Evolutionary conservation across 1,284 basidiomycete genomes (phyloP).

Genomic region (Rugosomyces carneus): DNA sequence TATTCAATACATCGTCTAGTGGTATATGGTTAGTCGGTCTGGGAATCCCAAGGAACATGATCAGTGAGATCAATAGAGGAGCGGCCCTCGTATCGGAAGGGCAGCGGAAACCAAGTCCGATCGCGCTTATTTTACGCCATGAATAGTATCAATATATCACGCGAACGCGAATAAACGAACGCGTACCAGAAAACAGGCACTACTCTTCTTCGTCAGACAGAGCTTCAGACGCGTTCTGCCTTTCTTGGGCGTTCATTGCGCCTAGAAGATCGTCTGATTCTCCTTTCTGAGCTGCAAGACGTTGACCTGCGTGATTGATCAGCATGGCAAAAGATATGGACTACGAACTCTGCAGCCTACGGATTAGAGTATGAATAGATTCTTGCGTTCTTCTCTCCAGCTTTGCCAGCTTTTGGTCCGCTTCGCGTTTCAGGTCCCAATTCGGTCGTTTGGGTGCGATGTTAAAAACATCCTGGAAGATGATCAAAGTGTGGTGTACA

Average conservation of each 20-base stretch:
- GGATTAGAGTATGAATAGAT: constrained; percentile 87
- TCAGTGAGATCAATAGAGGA: neutral
- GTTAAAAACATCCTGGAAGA: constrained; percentile 81
- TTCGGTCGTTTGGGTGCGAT: constrained; percentile 95
- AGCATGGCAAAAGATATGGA: no score
- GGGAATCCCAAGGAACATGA: neutral
- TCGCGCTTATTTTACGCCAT: neutral
- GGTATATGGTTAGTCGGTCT: neutral
- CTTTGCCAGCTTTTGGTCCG: constrained; percentile 84
- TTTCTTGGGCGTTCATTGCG: constrained; percentile 71
- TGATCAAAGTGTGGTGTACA: neutral
- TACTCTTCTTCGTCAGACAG: constrained; percentile 46
- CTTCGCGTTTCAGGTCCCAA: constrained; percentile 95
- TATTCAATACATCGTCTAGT: neutral
- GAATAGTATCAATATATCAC: neutral
- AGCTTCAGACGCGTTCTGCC: constrained; percentile 40
- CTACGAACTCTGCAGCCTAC: constrained; percentile 41
- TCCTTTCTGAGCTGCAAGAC: constrained; percentile 71
- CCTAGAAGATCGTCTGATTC: constrained; percentile 70
- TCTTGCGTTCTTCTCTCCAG: constrained; percentile 90
- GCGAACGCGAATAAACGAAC: neutral
- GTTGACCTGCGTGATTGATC: constrained; percentile 65
- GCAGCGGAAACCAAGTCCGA: no score
- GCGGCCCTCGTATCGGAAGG: neutral
- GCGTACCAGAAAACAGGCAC: constrained; percentile 17